Conservation (phyloP, 208 protist genomes). For the Trypanosoma cruzi region DNA sequence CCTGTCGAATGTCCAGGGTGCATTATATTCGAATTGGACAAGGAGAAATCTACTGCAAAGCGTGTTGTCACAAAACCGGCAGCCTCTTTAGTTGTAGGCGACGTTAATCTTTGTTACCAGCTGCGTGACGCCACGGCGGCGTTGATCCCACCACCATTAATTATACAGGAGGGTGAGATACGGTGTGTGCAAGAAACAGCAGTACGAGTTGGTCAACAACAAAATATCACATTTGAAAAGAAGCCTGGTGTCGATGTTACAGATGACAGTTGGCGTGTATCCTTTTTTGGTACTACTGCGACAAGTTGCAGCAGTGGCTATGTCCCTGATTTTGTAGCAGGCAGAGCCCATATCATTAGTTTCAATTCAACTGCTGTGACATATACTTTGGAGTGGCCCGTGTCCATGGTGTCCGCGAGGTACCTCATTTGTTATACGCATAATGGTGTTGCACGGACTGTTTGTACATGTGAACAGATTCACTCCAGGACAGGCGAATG, state of each 20-base stretch:
- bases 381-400: constrained; percentile 84
- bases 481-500: constrained; percentile 64
- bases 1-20: constrained; percentile 46
- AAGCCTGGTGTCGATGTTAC: constrained; percentile 45
- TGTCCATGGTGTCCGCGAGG: constrained; percentile 46
- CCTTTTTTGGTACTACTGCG: constrained; percentile 59
- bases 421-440: constrained; percentile 89
- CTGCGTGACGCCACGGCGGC: constrained; percentile 66
- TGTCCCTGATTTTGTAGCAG: constrained; percentile 57
- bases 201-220: constrained; percentile 66
- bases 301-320: constrained; percentile 53
- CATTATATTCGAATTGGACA: constrained; percentile 58
- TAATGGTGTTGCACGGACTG: constrained; percentile 39
- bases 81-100: constrained; percentile 42
- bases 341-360: constrained; percentile 31
- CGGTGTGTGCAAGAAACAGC: constrained; percentile 56
- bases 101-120: constrained; percentile 82
- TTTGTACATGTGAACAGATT: constrained; percentile 89
- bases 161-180: constrained; percentile 51
- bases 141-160: constrained; percentile 45
- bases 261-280: constrained; percentile 77
- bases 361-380: constrained; percentile 49
- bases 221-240: constrained; percentile 67
- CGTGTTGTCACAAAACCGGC: constrained; percentile 41
- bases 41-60: constrained; percentile 31